Percentiles rank a stretch among this genome's conserved stretches.
Conservation (phyloP, 176 grass and related monocot genomes). For the Rhynchospora tenuis region DNA sequence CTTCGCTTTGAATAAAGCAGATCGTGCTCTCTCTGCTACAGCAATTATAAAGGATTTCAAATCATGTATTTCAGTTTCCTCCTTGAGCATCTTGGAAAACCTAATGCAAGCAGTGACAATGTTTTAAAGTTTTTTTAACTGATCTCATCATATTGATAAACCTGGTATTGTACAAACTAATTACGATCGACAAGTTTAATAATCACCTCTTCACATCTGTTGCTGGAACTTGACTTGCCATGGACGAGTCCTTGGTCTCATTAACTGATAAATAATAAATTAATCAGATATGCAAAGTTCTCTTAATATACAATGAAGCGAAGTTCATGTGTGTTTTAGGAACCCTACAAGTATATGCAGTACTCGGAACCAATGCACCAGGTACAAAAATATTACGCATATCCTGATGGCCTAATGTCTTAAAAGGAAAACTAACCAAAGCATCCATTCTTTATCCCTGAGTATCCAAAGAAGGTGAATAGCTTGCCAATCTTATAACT, state of each 20-base stretch:
- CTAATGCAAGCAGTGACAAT: constrained; percentile 31
- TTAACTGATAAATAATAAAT: constrained; percentile 40
- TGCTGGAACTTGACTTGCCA: constrained; percentile 24
- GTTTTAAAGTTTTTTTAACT: background rate
- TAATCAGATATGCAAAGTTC: constrained; percentile 28
- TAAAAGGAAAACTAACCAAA: background rate
- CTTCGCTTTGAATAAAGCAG: constrained; percentile 71
- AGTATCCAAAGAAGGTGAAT: background rate
- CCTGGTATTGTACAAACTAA: constrained; percentile 10
- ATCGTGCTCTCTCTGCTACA: constrained; percentile 59
- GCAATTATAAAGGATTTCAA: constrained; percentile 40
- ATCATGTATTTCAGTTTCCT: constrained; percentile 50
- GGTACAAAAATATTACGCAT: background rate
- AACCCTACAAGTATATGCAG: background rate
- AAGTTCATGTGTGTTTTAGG: background rate
- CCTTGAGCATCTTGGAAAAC: constrained; percentile 46
- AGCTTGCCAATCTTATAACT: background rate
- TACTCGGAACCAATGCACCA: background rate
- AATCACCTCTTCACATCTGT: constrained; percentile 65
- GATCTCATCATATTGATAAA: constrained; percentile 3
- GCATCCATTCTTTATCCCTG: background rate
- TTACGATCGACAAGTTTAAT: constrained; percentile 14
- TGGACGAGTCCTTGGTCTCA: constrained; percentile 45
- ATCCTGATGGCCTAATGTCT: background rate
- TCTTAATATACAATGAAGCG: constrained; percentile 6